Base-by-base conservation (phyloP, 163 green algal genomes). In the Chloromonas sp. region DNA sequence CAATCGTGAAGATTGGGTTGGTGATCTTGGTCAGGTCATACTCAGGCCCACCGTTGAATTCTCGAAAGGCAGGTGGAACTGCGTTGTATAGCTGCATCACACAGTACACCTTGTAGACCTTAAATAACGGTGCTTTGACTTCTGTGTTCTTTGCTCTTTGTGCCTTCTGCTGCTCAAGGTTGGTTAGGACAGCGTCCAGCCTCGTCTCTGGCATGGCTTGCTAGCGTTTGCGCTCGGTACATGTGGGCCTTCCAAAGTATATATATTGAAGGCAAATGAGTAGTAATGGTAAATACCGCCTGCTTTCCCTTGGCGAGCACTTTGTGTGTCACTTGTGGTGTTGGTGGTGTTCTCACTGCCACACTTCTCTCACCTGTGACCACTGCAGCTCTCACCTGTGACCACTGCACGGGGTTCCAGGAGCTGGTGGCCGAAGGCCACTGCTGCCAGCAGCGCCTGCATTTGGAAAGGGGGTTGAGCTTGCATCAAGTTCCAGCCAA, bases 31-130 rank as follows among this genome's bases (percentile, higher is more conserved):
- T 59, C 81, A 87, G 58, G 60, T 85, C 78, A 15, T 85, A 87
- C 84, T 87, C 84, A 0, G 81, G 0, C 0, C 85, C 85, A 81
- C 85, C 85, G 81, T 77, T 76, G 2, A 70, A 60, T 0, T 81
- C 14, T 62, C 83, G 81, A 13, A 85, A 85, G 13, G 74, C 66
- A 0, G 74, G 0, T 8, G 57, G 62, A 1, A 81, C 74, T 81
- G 85, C 85, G 70, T 88, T 88, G 85, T 85, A 88, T 36, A 88
- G 82, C 85, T 87, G 81, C 66, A 76, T 36, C 36, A 36, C 36
- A 36, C 36, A 36, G 36, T 36, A 36, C 36, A 36, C 36, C 36
- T 36, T 36, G 36, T 36, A 36, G 36, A 36, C 36, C 36, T 36
- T 36, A 36, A 36, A 36, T 36, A 36, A 36, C 36, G 36, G 36